phyloP scores from a whole-genome alignment of 2,329 filamentous ascomycete genomes.

The Leptographium radiaticola region DNA sequence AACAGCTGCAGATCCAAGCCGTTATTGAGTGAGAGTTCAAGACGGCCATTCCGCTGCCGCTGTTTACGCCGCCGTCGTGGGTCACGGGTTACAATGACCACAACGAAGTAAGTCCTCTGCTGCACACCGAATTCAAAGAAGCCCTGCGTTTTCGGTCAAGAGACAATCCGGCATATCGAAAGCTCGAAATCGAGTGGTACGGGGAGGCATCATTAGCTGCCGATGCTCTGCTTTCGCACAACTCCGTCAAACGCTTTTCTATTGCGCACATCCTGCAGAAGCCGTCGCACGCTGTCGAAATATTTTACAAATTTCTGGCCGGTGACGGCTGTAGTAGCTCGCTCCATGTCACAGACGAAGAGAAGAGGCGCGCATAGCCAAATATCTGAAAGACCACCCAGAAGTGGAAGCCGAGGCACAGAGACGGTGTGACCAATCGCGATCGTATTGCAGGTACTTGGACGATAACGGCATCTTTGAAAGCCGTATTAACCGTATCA shows the following conservation, averaged over 20 bases:
- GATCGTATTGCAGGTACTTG: neutral
- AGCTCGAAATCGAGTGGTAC: constrained; percentile 3
- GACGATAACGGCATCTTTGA: constrained; percentile 1
- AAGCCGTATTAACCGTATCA: neutral
- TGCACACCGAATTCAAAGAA: neutral
- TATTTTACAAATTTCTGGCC: neutral
- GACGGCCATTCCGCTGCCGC: constrained; percentile 4
- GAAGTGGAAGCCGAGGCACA: constrained; percentile 1
- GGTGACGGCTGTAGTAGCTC: neutral
- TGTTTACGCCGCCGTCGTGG: constrained; percentile 10
- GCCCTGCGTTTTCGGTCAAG: neutral
- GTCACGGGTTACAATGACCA: constrained; percentile 7
- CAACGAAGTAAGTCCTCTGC: neutral
- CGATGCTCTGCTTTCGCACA: neutral
- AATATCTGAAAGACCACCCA: neutral
- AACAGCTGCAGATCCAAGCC: constrained; percentile 12
- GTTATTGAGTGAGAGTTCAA: constrained; percentile 18
- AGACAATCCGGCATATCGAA: neutral
- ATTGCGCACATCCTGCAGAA: constrained; percentile 1
- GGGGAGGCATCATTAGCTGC: neutral
- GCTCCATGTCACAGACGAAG: neutral
- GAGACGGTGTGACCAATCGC: neutral
- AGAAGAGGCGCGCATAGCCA: neutral
- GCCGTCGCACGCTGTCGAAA: neutral
- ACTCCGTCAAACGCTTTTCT: neutral